A percentile compares a stretch with the other conserved stretches of the same genome.
Conservation (phyloP, 139 green algal species). For the Chlamydomonas incerta region DNA sequence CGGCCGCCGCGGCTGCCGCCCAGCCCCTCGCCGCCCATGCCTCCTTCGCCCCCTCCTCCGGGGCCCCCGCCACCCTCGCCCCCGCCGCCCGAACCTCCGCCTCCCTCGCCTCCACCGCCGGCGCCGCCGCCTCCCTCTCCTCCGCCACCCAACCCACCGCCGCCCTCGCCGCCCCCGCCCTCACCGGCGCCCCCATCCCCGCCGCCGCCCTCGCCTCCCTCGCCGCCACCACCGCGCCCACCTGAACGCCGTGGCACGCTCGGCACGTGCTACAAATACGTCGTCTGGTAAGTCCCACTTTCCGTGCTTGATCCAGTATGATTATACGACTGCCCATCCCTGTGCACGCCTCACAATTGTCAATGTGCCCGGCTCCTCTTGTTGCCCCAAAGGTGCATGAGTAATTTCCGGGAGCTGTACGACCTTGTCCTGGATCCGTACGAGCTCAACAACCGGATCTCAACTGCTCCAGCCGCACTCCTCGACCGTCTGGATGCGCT, state of each 20-base stretch:
- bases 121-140: not conserved
- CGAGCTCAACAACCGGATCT: constrained; percentile 34
- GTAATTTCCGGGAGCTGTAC: constrained; percentile 35
- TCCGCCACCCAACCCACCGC: not conserved
- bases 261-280: constrained; percentile 49
- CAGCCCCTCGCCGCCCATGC: not conserved
- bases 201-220: not conserved
- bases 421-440: constrained; percentile 45
- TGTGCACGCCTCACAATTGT: no score
- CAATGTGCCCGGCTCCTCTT: no score
- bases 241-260: not conserved
- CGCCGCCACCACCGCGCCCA: not conserved
- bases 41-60: not conserved
- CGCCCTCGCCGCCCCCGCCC: not conserved
- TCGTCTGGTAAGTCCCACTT: no score
- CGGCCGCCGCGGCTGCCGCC: not conserved
- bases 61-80: not conserved
- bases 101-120: not conserved
- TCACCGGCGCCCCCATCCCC: not conserved
- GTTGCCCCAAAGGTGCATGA: constrained; percentile 37
- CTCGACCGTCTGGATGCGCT: constrained; percentile 31
- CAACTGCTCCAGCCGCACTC: not conserved
- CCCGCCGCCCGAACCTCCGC: not conserved
- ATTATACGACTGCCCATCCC: no score
- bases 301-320: no score